phyloP scores from a whole-genome alignment of 2,329 filamentous ascomycete genomes.

The Beauveria sp. region DNA sequence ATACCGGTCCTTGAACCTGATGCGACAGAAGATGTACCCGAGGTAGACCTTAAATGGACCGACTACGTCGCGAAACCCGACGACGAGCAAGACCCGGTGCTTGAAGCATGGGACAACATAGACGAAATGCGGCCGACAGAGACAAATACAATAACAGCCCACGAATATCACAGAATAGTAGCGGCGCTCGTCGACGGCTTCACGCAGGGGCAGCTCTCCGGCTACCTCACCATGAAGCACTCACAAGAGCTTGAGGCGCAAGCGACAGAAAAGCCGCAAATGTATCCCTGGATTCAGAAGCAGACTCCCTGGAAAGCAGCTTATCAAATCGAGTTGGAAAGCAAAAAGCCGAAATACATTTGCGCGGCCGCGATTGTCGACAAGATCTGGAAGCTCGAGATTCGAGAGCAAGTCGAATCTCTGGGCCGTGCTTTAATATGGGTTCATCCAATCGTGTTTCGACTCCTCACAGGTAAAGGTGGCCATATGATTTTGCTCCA shows the following conservation, averaged over 20 bases:
- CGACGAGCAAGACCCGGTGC: conserved; percentile 14
- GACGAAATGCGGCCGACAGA: conserved; percentile 39
- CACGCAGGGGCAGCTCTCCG: conserved; percentile 35
- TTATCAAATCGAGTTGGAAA: not conserved
- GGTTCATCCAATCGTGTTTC: not conserved
- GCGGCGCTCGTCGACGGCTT: conserved; percentile 37
- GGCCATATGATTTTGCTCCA: too few species aligned
- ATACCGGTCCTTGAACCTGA: conserved; percentile 16
- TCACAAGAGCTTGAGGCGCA: not conserved
- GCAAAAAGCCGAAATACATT: not conserved
- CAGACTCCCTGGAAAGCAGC: conserved; percentile 2
- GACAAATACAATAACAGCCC: conserved; percentile 28
- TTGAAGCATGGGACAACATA: conserved; percentile 38
- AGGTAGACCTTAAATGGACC: conserved; percentile 23
- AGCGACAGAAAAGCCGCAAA: not conserved
- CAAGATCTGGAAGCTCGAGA: conserved; percentile 8
- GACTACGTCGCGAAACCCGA: conserved; percentile 17
- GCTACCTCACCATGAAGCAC: conserved; percentile 29
- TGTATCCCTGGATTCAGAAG: conserved; percentile 4
- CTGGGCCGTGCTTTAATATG: conserved; percentile 4
- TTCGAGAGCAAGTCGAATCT: conserved; percentile 6
- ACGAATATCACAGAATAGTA: conserved; percentile 35
- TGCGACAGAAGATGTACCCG: not conserved
- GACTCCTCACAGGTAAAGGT: conserved; percentile 1
- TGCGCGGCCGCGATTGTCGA: conserved; percentile 3